Conservation (phyloP, 164 flowering plant genomes). For the Warburgia ugandensis region DNA sequence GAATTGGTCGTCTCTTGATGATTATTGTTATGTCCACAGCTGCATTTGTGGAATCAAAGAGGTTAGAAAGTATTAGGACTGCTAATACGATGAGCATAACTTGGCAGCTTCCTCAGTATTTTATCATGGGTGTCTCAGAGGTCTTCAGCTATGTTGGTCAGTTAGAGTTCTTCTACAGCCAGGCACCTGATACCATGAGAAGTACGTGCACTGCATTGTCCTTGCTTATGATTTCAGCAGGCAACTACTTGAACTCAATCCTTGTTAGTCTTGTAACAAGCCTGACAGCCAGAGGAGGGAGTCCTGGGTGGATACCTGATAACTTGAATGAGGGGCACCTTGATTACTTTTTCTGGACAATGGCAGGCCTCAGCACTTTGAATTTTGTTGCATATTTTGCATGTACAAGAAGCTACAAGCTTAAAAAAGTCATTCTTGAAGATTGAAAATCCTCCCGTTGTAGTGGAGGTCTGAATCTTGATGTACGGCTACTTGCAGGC, state of each 20-base stretch:
- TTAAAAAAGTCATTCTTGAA: no score
- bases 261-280: constrained; percentile 33
- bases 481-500: no score
- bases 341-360: constrained; percentile 41
- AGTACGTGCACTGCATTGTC: constrained; percentile 42
- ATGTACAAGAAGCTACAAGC: constrained; percentile 28
- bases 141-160: constrained; percentile 47
- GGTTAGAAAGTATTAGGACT: constrained; percentile 24
- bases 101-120: constrained; percentile 50
- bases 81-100: constrained; percentile 28
- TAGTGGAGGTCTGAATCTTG: no score
- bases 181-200: constrained; percentile 53
- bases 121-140: constrained; percentile 44
- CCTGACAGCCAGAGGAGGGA: constrained; percentile 26
- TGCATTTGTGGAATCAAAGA: constrained; percentile 19
- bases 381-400: constrained; percentile 30
- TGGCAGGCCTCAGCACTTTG: constrained; percentile 27
- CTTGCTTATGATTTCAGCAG: constrained; percentile 30
- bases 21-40: constrained; percentile 31
- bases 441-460: no score
- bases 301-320: constrained; percentile 46
- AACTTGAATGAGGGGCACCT: constrained; percentile 40
- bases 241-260: constrained; percentile 34
- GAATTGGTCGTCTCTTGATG: constrained; percentile 33
- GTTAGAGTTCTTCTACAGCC: constrained; percentile 43